Evolutionary conservation across 345 rosid species (phyloP), one percentile per base, ranked within the genome.

Genomic region (Aegle marmelos): DNA sequence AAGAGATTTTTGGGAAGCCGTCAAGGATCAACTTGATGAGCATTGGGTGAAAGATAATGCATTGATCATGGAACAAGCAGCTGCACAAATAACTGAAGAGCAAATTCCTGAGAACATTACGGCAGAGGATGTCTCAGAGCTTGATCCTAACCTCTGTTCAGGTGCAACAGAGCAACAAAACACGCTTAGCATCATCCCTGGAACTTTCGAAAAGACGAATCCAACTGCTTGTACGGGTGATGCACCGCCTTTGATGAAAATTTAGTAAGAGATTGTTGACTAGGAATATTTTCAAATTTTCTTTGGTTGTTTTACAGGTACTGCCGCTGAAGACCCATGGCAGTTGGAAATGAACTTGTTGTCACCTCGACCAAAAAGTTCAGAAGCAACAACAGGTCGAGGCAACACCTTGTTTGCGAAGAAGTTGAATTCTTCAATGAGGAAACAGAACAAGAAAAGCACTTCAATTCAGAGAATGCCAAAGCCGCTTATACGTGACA

Each of bases 401-500:
- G 66, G 73, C 67, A 33, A 41, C 36, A 37, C 31, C 1, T 57
- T 53, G 11, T 28, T 19, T 24, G 75, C 50, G 0, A 75, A 80
- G 80, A 78, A 57, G 57, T 24, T 64, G 33, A 69, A 30, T 19
- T 72, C 71, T 28, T 79, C 83, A 57, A 3, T 39, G 62, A 64
- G 61, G 75, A 68, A 68, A 56, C 68, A 65, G 63, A 79, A 69
- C 37, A 61, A 34, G 16, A 81, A 25, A 62, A 63, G 36, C 3
- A 41, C 64, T 66, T 39, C 71, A 48, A 53, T 78, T 14, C 81
- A 66, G 70, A 72, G 37, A 37, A 82, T 69, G 28, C 81, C 80
- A 0, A 81, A 71, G 68, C 78, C 72, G 64, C 60, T 34, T n/a
- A 25, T 28, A 3, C 25, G 54, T 70, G 79, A 63, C 17, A 80